These are phyloP conservation scores for Hygrophila difformis DNA, from an alignment of 257 asterid genomes.

Conservation along the genomic window DNA sequence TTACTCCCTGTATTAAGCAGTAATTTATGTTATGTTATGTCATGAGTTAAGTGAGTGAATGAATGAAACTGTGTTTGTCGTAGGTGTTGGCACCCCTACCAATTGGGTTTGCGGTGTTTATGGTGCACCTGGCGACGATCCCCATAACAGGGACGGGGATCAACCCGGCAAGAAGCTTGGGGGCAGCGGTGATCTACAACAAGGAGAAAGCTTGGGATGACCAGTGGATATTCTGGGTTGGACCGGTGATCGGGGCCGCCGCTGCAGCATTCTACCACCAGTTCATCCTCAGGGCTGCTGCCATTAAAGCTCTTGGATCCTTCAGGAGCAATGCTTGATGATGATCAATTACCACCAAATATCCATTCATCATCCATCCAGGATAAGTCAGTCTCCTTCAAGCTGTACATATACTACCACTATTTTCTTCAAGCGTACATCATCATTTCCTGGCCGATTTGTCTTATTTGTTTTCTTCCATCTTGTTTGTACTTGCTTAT, in stretches of 20 bases:
- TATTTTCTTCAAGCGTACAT: too few species aligned
- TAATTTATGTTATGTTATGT: too few species aligned
- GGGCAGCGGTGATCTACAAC: slow-evolving; percentile 78
- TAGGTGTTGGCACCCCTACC: slow-evolving; percentile 89
- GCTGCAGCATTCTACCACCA: slow-evolving; percentile 37
- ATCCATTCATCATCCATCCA: too few species aligned
- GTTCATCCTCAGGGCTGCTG: slow-evolving; percentile 28
- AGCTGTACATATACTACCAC: not conserved
- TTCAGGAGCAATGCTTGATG: slow-evolving; percentile 36
- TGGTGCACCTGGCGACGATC: slow-evolving; percentile 86
- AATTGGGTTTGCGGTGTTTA: slow-evolving; percentile 75
- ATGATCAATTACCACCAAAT: not conserved
- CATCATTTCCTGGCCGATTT: too few species aligned
- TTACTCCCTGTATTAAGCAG: too few species aligned
- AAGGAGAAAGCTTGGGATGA: slow-evolving; percentile 61
- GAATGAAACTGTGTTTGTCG: too few species aligned
- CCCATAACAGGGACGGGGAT: slow-evolving; percentile 88
- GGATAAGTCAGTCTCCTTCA: too few species aligned
- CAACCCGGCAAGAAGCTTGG: slow-evolving; percentile 82
- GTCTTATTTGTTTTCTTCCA: too few species aligned
- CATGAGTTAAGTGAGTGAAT: too few species aligned
- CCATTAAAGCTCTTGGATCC: slow-evolving; percentile 35
- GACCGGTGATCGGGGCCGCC: slow-evolving; percentile 40
- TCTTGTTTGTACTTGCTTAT: too few species aligned
- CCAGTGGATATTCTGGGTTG: slow-evolving; percentile 56